Percentiles rank a stretch among this genome's conserved stretches.
Conservation (phyloP, 257 asterid genomes). For the Schizonepeta tenuifolia region DNA sequence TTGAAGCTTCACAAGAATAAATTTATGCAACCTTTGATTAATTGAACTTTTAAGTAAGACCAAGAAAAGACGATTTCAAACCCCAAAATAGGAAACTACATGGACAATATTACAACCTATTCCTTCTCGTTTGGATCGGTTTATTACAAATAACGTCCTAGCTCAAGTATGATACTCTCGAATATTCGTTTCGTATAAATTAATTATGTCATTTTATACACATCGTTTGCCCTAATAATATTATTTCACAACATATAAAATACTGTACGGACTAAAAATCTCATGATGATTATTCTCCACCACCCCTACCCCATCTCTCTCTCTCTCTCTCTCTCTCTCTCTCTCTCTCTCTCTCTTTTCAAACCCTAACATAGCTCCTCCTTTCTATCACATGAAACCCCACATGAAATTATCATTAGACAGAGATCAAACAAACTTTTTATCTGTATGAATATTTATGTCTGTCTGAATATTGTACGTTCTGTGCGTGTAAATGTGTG, state of each 20-base stretch:
- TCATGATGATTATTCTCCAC: not conserved
- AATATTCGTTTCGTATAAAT: not conserved
- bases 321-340: conserved; percentile 15
- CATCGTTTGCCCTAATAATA: not conserved
- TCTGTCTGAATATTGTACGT: not conserved
- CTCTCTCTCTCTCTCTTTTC: conserved; percentile 16
- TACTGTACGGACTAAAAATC: not conserved
- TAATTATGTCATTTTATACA: not conserved
- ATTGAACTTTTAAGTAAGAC: conserved; percentile 34
- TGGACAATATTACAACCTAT: conserved; percentile 35
- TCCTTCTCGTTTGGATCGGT: conserved; percentile 13
- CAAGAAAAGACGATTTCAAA: conserved; percentile 50
- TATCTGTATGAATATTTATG: not conserved
- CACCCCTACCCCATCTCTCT: not conserved
- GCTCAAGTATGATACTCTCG: not conserved
- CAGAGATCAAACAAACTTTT: not conserved
- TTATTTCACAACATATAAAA: not conserved
- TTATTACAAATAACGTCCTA: not conserved
- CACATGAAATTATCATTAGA: conserved; percentile 19
- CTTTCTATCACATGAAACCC: conserved; percentile 43
- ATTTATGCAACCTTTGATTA: too few species aligned
- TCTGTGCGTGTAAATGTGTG: not conserved
- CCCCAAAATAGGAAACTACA: conserved; percentile 45
- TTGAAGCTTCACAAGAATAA: not conserved
- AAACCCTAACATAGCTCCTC: conserved; percentile 46